Conservation (phyloP, 169 alveolate species). For the Plasmodium coatneyi region DNA sequence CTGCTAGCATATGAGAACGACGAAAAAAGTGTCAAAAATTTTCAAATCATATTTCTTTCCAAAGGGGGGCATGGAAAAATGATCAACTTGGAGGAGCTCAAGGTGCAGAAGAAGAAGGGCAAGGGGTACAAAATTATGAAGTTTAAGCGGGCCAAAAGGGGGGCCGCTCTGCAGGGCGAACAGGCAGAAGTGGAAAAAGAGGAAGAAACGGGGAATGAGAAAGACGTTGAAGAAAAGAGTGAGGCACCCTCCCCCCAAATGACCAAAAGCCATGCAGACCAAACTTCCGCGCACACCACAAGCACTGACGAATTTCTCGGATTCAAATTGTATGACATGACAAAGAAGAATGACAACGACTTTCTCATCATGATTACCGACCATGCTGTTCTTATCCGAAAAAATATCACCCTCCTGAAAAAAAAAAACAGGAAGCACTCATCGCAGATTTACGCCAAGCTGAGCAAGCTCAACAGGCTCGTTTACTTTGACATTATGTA, state of each 20-base stretch:
- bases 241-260: background rate
- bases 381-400: conserved; percentile 72
- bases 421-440: conserved; percentile 68
- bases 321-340: conserved; percentile 46
- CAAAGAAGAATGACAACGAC: conserved; percentile 55
- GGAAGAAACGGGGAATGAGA: background rate
- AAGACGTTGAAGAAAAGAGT: background rate
- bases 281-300: background rate
- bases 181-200: background rate
- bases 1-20: conserved; percentile 43
- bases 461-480: conserved; percentile 48
- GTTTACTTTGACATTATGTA: conserved; percentile 59
- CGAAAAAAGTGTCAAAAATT: conserved; percentile 15
- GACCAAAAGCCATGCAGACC: background rate
- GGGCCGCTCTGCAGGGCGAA: no score
- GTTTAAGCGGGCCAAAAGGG: conserved; percentile 27
- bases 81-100: conserved; percentile 51
- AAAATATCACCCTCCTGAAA: conserved; percentile 62
- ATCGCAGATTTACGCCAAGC: conserved; percentile 69
- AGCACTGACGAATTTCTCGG: conserved; percentile 61
- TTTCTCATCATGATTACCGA: conserved; percentile 67
- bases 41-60: conserved; percentile 46
- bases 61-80: conserved; percentile 69
- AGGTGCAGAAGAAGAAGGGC: conserved; percentile 63
- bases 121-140: conserved; percentile 68